Evolutionary conservation across 352 stramenopile genomes (phyloP), one percentile per base, ranked within the genome.

Genomic region (Phytophthora cryptogea): DNA sequence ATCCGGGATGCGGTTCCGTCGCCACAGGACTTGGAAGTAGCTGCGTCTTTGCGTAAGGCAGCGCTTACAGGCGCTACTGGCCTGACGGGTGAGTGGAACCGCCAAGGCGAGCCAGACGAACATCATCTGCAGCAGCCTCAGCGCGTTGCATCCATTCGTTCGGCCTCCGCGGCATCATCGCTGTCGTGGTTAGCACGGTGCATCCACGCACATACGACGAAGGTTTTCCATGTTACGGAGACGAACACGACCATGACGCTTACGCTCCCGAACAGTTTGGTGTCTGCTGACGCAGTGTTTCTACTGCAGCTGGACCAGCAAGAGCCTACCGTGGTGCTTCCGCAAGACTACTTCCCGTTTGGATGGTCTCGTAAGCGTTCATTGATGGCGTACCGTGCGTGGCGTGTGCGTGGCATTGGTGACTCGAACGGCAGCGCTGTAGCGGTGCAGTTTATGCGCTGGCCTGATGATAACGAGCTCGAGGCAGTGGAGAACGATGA

Each of bases 371-470:
- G 74, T 4, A 76, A 74, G 59, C 68, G 80, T 10, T 65, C 80
- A 8, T 46, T 90, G 27, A 65, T 88, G 33, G 81, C 79, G 13
- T 88, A 90, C 45, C 78, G 81, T 26, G 78, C 81, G 4, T 89
- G 81, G 81, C 78, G 81, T 30, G 72, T 86, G 17, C 72, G 77
- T 35, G 70, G 68, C 35, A 74, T 86, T 27, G 66, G 53, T 30
- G 76, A 83, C 55, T 62, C 71, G 54, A 81, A 77, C 56, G 72
- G 72, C 33, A 84, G 76, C 23, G 69, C 70, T 0, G 63, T 88
- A 8, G 76, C 70, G 0, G 70, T 87, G 32, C 72, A 87, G 36
- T 80, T 80, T 45, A 90, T 90, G 81, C 72, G 78, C 53, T 90
- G 81, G 81, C 78, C 81, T 4, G 68, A 78, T n/a, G 58, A 59